Evolutionary conservation across 768 basidiomycete genomes (phyloP), one percentile per base, ranked within the genome.

Genomic region (Lactifluus echinatus): DNA sequence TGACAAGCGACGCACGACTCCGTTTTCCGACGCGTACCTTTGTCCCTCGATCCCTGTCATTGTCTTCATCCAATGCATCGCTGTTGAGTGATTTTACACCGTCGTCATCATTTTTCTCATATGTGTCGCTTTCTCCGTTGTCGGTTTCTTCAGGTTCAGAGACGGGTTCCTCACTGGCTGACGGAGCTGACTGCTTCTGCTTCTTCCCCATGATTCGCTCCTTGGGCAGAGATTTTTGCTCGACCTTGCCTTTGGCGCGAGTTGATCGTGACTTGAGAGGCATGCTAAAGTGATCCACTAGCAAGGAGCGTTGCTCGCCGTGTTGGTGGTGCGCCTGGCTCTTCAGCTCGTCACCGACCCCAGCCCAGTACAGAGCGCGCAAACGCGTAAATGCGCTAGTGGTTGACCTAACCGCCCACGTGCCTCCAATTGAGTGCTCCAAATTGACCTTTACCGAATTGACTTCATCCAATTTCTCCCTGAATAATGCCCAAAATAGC

Each of bases 31-130:
- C 31, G 39, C 5, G 42, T 46, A 63, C 64, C 28, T 57, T 34
- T 24, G 52, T 54, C 17, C 78, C 53, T 78, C 74, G 75, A 79
- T 79, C 39, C 81, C 64, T 53, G 10, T 70, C 39, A 81, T 64
- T 53, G 10, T 70, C 70, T 0, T 72, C 71, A 60, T 74, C 72
- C 39, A 74, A 46, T 39, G 68, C 67, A 46, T 74, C 73, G 55
- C 73, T 73, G 55, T 72, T 60, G 39, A 73, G 50, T 28, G 65
- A 65, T 44, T 66, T 64, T 28, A 56, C 59, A 24, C 69, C 71
- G 34, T 64, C 63, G 23, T 63, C 67, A 10, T 66, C 62, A 36
- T 66, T 65, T 39, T 65, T 52, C 28, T 66, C 62, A 46, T 57
- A 55, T 14, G 11, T 14, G 11, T 62, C 60, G 48, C 53, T 61